phyloP scores from a whole-genome alignment of 1,284 basidiomycete species.

The Phellinidium pouzarii region DNA sequence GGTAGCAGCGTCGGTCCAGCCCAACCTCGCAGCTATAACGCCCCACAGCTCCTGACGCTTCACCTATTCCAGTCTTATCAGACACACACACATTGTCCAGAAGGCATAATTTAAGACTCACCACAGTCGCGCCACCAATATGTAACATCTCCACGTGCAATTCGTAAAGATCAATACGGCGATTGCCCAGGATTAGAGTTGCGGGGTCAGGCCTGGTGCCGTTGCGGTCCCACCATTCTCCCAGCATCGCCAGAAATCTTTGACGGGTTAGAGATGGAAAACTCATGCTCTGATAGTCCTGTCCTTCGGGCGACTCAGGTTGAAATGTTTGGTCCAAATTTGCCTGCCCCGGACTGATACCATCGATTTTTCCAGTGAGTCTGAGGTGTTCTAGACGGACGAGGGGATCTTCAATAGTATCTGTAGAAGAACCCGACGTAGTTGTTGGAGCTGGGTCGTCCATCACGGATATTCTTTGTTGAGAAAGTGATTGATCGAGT shows the following conservation, averaged over 20 bases:
- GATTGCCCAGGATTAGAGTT: neutral
- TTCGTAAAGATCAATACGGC: constrained; percentile 47
- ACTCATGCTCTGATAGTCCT: constrained; percentile 2
- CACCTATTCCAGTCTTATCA: constrained; percentile 34
- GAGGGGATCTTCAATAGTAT: too few relatives aligned
- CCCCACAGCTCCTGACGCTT: constrained; percentile 52
- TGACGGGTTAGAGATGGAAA: constrained; percentile 39
- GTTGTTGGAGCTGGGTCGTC: too few relatives aligned
- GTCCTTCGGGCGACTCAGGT: neutral
- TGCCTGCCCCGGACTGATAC: neutral
- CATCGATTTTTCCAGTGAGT: too few relatives aligned
- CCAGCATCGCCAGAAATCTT: constrained; percentile 44
- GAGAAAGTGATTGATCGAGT: too few relatives aligned
- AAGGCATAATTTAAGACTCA: constrained; percentile 27
- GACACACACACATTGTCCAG: neutral
- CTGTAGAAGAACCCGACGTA: too few relatives aligned
- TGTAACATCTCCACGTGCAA: constrained; percentile 52
- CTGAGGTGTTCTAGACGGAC: too few relatives aligned
- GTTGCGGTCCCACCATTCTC: constrained; percentile 39
- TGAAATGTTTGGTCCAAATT: neutral
- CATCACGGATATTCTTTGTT: too few relatives aligned
- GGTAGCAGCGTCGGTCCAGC: constrained; percentile 45
- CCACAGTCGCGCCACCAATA: constrained; percentile 45
- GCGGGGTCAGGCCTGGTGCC: constrained; percentile 9
- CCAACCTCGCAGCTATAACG: constrained; percentile 56